These are phyloP conservation scores for Piromyces sp. DNA, from an alignment of 192 early-diverging fungal species.

Conservation along the genomic window DNA sequence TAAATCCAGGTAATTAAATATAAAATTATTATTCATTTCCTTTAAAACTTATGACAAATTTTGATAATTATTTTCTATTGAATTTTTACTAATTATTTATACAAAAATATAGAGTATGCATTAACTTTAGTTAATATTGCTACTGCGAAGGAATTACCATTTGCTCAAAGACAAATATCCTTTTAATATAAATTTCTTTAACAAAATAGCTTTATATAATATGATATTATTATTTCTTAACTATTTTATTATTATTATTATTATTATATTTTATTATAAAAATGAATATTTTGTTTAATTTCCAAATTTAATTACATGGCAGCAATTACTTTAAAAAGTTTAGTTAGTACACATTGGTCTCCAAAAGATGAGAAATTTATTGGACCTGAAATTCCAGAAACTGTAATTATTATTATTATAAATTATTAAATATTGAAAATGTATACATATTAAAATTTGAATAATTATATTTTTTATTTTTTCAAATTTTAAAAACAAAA, in stretches of 20 bases:
- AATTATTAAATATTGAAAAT: background rate
- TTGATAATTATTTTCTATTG: no score
- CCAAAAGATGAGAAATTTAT: constrained; percentile 25
- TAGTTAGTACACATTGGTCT: constrained; percentile 61
- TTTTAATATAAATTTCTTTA: constrained; percentile 4
- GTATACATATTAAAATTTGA: no score
- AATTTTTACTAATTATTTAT: no score
- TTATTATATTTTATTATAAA: no score
- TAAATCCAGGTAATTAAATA: constrained; percentile 29
- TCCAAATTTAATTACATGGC: constrained; percentile 22
- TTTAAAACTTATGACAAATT: no score
- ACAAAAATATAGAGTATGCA: constrained; percentile 37
- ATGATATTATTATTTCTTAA: no score
- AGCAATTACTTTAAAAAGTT: constrained; percentile 54
- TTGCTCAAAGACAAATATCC: constrained; percentile 49
- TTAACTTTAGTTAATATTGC: constrained; percentile 48
- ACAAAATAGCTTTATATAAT: no score
- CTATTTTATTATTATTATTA: no score
- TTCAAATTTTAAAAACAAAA: no score
- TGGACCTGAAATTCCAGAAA: constrained; percentile 38
- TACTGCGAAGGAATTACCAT: constrained; percentile 32
- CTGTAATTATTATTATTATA: background rate
- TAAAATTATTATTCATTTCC: no score
- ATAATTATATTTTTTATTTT: no score
- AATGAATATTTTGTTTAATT: no score